Conservation (phyloP, 139 green algal genomes). For the Coelastrella sp. region DNA sequence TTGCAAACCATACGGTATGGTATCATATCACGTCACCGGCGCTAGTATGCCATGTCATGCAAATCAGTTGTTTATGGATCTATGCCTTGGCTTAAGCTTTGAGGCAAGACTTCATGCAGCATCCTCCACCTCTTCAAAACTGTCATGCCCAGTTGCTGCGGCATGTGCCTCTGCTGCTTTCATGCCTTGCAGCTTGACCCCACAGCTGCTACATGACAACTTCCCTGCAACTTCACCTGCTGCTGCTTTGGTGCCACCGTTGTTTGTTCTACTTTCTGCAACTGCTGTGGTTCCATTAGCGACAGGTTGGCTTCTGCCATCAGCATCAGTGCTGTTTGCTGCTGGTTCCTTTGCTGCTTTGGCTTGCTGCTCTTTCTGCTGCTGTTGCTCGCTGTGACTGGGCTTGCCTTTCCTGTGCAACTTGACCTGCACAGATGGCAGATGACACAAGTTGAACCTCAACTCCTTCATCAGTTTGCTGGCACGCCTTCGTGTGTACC, state of each 20-base stretch:
- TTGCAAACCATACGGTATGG: no score
- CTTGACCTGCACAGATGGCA: constrained; percentile 19
- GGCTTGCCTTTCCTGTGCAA: constrained; percentile 18
- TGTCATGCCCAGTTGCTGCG: constrained; percentile 12
- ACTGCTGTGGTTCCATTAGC: constrained; percentile 4
- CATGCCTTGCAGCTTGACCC: not conserved
- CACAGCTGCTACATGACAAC: constrained; percentile 22
- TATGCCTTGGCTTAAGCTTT: no score
- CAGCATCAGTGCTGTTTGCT: not conserved
- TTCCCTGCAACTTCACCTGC: not conserved
- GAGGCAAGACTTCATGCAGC: not conserved
- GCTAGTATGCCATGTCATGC: no score
- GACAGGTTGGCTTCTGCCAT: not conserved
- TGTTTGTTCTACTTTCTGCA: not conserved
- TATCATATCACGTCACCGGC: no score
- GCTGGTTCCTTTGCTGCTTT: constrained; percentile 4
- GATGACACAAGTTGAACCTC: no score
- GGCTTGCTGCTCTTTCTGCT: constrained; percentile 21
- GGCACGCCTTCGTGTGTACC: no score
- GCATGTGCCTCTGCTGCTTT: constrained; percentile 20
- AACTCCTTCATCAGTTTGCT: no score
- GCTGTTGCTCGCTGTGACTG: constrained; percentile 19
- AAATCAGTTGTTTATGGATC: no score
- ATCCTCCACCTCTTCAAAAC: constrained; percentile 14
- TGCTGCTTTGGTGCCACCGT: not conserved